Evolutionary conservation across 2,329 filamentous ascomycete genomes (phyloP), one percentile per base, ranked within the genome.

Genomic region (Beauveria varroae): DNA sequence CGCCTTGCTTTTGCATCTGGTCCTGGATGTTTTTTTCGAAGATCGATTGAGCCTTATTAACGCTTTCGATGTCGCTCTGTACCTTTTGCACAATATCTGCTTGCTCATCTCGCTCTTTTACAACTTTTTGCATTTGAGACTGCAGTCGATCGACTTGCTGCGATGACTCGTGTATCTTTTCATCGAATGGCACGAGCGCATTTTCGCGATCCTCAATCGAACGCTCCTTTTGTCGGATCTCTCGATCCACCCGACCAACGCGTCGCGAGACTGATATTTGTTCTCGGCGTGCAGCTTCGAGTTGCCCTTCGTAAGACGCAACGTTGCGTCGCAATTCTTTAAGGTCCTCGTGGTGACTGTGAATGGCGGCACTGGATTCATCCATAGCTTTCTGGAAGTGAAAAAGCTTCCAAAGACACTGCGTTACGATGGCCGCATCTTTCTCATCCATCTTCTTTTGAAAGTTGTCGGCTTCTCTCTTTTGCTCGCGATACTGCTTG

Each of bases 401-500:
- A 73, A 91, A 98, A 1, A 99, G 81, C 75, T 97, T 98, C 93
- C 93, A 99, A 16, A 99, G 79, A 40, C 96, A 93, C 66, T 98
- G 93, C 1, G 89, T 93, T 60, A 98, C 90, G 61, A 97, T 89
- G 8, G 93, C 95, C 59, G 91, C 85, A 71, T 99, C 93, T 55
- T 91, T 87, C 73, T 98, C 91, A 59, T 95, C 89, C 1, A 89
- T 89, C 75, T 97, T 98, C 65, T 85, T 87, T 70, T 96, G 90
- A 71, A 93, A 99, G 67, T 88, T 93, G 66, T 99, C 95, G 5
- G 93, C 93, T 71, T 98, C 95, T 67, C 87, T 87, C 77, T 98
- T 98, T 75, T 98, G 93, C 72, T 98, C 92, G 70, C 96, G 90
- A 70, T 97, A 99, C 69, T 96, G 92, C 72, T 95, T 96, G 73